Base-by-base conservation (phyloP, 129 eudicot genomes). In the Tagetes patula region DNA sequence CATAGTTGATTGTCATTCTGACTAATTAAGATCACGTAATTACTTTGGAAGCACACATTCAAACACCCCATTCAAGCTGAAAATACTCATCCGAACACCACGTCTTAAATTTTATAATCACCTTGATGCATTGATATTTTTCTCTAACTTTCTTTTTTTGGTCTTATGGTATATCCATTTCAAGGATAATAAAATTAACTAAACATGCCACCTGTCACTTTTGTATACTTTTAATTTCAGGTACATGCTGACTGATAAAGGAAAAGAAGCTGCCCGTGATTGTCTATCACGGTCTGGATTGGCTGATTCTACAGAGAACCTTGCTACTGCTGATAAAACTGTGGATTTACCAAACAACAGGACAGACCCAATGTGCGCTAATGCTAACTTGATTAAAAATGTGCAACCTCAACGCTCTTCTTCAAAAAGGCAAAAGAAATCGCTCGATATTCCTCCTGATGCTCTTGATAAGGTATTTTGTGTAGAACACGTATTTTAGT, bases 271-370 rank as follows among this genome's bases (percentile, higher is more conserved):
- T 72, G 97, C 97, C 34, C 86, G 79, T 30, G 99, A 90, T 32
- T 94, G 97, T 84, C 80, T 94, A n/a, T 80, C 58, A 69, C 86
- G 99, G 83, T 94, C 99, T 76, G 90, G 91, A 49, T 66, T 90
- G 76, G 43, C 53, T 74, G 87, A 79, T 74, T 50, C 80, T 48
- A 53, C 54, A 50, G 85, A 78, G 27, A 73, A 36, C 67, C 76
- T 75, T 61, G 79, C 10, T 13, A 38, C 60, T 37, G 40, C 37
- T 41, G 70, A 75, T 39, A 60, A 60, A 72, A 65, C 65, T 54
- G 40, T 65, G 34, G 73, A 77, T 81, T 64, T 75, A n/a, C 76
- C 66, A 49, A 75, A 68, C 30, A 76, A 40, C 38, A 27, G 34
- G 55, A 72, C 48, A 45, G 87, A 87, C 56, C 38, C 64, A 66